These are phyloP conservation scores for Eucalyptus camaldulensis DNA, from an alignment of 345 rosid species.

Conservation along the genomic window DNA sequence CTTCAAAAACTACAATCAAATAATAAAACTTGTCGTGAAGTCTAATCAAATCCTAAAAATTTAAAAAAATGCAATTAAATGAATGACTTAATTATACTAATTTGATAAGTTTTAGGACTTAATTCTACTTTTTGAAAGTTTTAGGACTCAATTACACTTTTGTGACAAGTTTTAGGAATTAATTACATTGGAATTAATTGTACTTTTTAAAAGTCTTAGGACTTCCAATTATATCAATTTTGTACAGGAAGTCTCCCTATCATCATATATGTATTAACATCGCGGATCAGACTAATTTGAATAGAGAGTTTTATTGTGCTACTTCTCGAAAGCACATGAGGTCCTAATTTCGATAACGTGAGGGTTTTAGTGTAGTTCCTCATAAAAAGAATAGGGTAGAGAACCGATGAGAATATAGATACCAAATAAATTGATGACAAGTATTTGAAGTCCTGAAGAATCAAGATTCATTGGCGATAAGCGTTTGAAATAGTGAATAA, in stretches of 20 bases:
- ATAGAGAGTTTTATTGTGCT: not conserved
- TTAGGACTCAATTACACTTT: not conserved
- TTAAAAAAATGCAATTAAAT: too few species aligned
- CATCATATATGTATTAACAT: too few species aligned
- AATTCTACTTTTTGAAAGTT: too few species aligned
- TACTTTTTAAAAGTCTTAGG: not conserved
- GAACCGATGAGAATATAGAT: not conserved
- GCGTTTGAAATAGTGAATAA: not conserved
- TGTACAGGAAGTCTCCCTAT: not conserved
- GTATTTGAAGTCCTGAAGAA: not conserved
- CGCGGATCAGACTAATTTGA: accelerated
- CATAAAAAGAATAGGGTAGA: not conserved
- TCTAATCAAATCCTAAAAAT: not conserved
- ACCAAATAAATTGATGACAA: not conserved
- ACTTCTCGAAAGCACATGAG: not conserved
- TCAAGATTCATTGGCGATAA: not conserved
- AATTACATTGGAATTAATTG: too few species aligned
- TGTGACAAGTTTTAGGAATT: too few species aligned
- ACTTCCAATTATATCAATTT: too few species aligned
- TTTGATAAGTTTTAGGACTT: too few species aligned
- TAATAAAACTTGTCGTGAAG: too few species aligned
- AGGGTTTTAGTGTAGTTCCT: not conserved
- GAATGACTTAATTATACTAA: too few species aligned
- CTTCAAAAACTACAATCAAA: too few species aligned
- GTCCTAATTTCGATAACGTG: not conserved